These are phyloP conservation scores for Breviolum minutum DNA, from an alignment of 73 alveolate species.

Conservation along the genomic window DNA sequence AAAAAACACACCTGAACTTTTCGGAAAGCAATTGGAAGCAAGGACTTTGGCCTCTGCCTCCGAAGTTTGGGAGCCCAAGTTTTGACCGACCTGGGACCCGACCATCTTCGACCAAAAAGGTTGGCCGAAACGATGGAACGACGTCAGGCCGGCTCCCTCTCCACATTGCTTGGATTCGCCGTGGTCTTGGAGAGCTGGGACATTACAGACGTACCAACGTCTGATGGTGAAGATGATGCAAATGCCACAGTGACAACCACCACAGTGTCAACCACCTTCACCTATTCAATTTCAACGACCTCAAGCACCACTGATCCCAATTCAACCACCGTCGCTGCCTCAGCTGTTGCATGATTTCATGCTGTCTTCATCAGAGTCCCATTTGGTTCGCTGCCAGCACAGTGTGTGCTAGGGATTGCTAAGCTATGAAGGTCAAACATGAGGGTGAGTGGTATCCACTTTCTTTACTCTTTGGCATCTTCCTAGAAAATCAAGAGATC, in stretches of 20 bases:
- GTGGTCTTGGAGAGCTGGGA: slow-evolving; percentile 36
- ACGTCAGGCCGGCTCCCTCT: slow-evolving; percentile 36
- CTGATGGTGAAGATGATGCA: background rate
- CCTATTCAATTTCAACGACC: background rate
- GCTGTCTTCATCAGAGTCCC: background rate
- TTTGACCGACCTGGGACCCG: background rate
- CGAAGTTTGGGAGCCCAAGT: background rate
- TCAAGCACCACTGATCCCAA: background rate
- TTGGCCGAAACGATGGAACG: background rate
- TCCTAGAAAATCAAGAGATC: too few species aligned
- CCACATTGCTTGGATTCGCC: background rate
- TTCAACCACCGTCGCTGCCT: slow-evolving; percentile 19
- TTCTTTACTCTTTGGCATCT: too few species aligned
- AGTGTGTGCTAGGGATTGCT: too few species aligned
- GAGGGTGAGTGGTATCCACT: too few species aligned
- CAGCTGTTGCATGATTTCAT: background rate
- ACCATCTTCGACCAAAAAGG: too few species aligned
- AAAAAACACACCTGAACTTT: too few species aligned
- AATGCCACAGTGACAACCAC: background rate
- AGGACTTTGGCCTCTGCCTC: slow-evolving; percentile 68
- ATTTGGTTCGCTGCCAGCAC: background rate
- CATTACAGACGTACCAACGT: slow-evolving; percentile 46
- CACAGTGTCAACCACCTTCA: background rate
- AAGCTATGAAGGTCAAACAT: too few species aligned
- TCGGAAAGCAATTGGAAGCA: background rate